Percentiles rank a stretch among this genome's conserved stretches.
Evolutionary conservation across 352 stramenopile genomes (phyloP).

Genomic region (Discostella stelligera): DNA sequence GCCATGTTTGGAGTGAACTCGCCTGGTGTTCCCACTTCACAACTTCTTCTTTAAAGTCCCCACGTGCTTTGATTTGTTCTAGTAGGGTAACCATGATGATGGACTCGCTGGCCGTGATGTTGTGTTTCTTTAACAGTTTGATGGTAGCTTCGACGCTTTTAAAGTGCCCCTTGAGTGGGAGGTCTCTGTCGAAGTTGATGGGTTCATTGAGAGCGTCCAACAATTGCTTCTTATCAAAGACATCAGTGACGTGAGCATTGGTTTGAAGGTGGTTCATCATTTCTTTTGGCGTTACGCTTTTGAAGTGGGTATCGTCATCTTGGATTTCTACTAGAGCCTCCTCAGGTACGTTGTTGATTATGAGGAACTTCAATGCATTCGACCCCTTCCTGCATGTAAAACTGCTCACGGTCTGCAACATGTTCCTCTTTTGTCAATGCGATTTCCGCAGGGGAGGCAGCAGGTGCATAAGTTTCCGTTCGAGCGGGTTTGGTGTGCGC

Average conservation of each 20-base stretch:
- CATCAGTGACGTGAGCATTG: not conserved
- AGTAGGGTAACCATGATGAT: too few relatives aligned
- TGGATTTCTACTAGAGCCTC: not conserved
- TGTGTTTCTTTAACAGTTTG: not conserved
- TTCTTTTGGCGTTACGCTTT: not conserved
- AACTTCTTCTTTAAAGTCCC: too few relatives aligned
- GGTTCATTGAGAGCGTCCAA: not conserved
- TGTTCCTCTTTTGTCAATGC: not conserved
- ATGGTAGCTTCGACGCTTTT: not conserved
- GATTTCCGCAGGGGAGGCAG: not conserved
- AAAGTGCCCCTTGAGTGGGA: not conserved
- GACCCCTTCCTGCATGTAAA: too few relatives aligned
- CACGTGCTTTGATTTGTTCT: too few relatives aligned
- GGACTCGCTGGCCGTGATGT: too few relatives aligned
- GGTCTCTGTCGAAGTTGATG: not conserved
- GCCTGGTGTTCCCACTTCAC: too few relatives aligned
- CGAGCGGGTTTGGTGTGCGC: not conserved
- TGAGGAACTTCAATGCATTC: too few relatives aligned
- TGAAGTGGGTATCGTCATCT: not conserved
- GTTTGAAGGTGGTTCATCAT: not conserved
- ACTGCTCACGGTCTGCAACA: too few relatives aligned
- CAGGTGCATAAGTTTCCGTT: not conserved
- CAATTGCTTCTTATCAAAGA: slow-evolving; percentile 1
- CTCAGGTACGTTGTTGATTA: not conserved
- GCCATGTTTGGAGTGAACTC: too few relatives aligned